Evolutionary conservation across 1,284 basidiomycete genomes (phyloP).

Genomic region (Leucoagaricus sp.): DNA sequence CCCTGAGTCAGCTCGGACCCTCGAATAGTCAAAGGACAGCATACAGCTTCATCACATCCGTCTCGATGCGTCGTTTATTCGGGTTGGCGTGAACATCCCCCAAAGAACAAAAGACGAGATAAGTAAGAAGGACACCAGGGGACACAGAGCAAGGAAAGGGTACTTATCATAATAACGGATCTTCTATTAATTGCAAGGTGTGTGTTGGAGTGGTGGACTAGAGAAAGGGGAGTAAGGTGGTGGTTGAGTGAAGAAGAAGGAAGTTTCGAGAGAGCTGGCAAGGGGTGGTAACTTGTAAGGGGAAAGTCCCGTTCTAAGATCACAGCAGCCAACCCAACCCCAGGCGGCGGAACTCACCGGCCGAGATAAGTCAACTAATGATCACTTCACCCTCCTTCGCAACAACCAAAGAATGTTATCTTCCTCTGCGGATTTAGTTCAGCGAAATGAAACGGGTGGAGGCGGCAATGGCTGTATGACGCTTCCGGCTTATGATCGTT

Average conservation of each 20-base stretch:
- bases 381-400: neutral
- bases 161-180: slow-evolving; percentile 15
- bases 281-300: neutral
- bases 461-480: neutral
- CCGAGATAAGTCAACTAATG: slow-evolving; percentile 4
- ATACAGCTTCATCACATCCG: slow-evolving; percentile 99
- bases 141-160: neutral
- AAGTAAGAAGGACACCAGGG: neutral
- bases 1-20: slow-evolving; percentile 8
- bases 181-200: neutral
- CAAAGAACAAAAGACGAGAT: neutral
- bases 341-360: slow-evolving; percentile 15
- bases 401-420: neutral
- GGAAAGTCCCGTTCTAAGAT: slow-evolving; percentile 5
- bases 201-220: neutral
- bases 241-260: neutral
- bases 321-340: slow-evolving; percentile 3
- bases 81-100: slow-evolving; percentile 40
- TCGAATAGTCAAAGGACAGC: slow-evolving; percentile 5
- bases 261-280: neutral
- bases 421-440: neutral
- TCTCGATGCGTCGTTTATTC: slow-evolving; percentile 93
- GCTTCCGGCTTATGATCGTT: neutral
- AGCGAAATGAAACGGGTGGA: neutral
- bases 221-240: neutral